Conservation (phyloP, 768 basidiomycete species). For the Lyophyllum decastes region DNA sequence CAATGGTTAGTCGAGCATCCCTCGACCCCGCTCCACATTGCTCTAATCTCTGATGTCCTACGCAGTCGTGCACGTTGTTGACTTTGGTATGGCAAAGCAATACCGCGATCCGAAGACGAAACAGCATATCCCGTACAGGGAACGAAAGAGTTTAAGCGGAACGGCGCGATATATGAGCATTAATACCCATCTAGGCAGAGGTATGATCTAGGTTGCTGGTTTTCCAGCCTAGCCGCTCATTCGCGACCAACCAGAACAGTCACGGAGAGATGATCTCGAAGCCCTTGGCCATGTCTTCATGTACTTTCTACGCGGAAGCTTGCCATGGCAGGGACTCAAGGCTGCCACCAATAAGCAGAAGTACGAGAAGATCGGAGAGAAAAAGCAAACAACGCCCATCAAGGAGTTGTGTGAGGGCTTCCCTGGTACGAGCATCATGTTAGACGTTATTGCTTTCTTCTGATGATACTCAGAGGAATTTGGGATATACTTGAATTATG, state of each 20-base stretch:
- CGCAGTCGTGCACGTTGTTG: constrained; percentile 88
- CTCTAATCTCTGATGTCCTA: constrained; percentile 6
- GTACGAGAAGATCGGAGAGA: constrained; percentile 99
- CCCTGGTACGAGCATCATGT: constrained; percentile 62
- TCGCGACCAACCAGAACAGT: constrained; percentile 61
- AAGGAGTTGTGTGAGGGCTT: constrained; percentile 96
- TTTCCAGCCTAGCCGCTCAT: constrained; percentile 8
- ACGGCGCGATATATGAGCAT: constrained; percentile 99
- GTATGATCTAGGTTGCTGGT: constrained; percentile 40
- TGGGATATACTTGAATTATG: constrained; percentile 97
- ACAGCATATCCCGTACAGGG: constrained; percentile 98
- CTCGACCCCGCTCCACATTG: constrained; percentile 2
- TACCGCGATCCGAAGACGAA: constrained; percentile 99
- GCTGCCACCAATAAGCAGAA: constrained; percentile 99
- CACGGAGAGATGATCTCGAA: constrained; percentile 94
- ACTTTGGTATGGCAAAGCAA: constrained; percentile 99
- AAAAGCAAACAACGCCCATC: constrained; percentile 98
- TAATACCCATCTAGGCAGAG: constrained; percentile 97
- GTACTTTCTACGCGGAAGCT: constrained; percentile 96
- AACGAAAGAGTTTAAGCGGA: constrained; percentile 95
- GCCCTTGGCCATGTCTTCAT: constrained; percentile 99
- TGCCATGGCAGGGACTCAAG: constrained; percentile 99
- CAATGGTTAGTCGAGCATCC: constrained; percentile 55
- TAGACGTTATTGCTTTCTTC: constrained; percentile 1
- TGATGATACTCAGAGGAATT: constrained; percentile 78